Conservation (phyloP, 2,329 filamentous ascomycete species). For the Diaporthe eres region DNA sequence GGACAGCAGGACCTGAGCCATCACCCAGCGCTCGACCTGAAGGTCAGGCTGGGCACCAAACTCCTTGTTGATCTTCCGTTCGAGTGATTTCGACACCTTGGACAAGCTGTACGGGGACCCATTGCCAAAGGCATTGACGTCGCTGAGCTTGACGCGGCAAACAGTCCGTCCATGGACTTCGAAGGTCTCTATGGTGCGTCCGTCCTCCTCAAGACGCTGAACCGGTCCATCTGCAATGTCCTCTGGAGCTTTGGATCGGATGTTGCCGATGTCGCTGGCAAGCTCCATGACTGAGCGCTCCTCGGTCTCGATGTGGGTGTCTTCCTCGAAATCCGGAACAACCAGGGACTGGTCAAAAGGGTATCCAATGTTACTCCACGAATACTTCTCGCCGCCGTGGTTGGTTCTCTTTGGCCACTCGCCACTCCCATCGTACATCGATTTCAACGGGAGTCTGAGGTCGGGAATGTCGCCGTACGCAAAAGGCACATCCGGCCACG, state of each 20-base stretch:
- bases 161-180: not conserved
- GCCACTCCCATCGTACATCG: not conserved
- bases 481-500: not conserved
- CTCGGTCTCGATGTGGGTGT: not conserved
- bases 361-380: conserved; percentile 13
- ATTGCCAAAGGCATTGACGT: not conserved
- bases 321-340: conserved; percentile 1
- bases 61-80: not conserved
- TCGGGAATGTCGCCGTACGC: not conserved
- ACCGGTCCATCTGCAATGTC: conserved; percentile 12
- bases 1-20: not conserved
- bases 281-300: not conserved
- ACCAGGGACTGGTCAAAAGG: not conserved
- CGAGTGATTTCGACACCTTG: not conserved
- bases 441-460: not conserved
- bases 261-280: not conserved
- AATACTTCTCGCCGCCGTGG: no score
- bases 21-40: not conserved
- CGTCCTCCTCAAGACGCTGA: no score
- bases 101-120: conserved; percentile 1
- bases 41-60: not conserved
- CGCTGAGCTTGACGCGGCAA: conserved; percentile 11
- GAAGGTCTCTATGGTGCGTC: not conserved
- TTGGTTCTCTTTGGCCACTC: not conserved
- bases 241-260: not conserved